Base-by-base conservation (phyloP, 2,329 filamentous ascomycete genomes). In the Boeremia exigua region DNA sequence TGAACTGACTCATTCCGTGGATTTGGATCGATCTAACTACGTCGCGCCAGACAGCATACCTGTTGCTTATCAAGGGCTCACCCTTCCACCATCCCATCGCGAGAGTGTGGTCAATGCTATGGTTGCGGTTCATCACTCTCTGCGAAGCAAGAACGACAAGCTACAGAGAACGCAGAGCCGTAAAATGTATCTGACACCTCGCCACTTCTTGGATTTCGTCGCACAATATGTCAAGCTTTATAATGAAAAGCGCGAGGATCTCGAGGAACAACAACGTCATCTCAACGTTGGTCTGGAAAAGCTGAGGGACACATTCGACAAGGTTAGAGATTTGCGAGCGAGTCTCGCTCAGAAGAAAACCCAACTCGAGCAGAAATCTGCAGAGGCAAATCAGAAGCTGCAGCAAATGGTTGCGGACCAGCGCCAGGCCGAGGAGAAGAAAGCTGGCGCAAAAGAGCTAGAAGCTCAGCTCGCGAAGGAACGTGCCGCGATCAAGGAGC, bases 221-320 rank as follows among this genome's bases (percentile, higher is more conserved):
- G 91, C 92, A 34, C 95, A 99, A 73, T 99, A 97, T 73, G 93
- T 97, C 76, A 95, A 91, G 76, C 83, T 99, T 6, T 98, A 98
- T 79, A 96, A 93, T 60, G 95, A 99, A 77, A 99, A 99, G 81
- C 90, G 96, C 10, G 95, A 98, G 75, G 95, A 99, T 72, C 85
- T 99, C 1, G 95, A 99, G 76, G 95, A 99, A 74, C 95, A 99
- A 76, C 95, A 99, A 74, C 90, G 95, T 28, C 95, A 99, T 84
- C 83, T 99, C 60, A 99, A 99, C 69, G 93, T 98, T 53, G 96
- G 95, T 82, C 85, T 99, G 2, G 95, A 99, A 80, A 99, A 99
- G 77, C 82, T 99, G 27, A 86, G 91, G 65, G 95, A 98, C 77
- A 99, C 95, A 2, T 93, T 98, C 19, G 92, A 96, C 77, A 98